phyloP scores from a whole-genome alignment of 1,284 basidiomycete species.

The Sporisorium iseilematis-ciliati region DNA sequence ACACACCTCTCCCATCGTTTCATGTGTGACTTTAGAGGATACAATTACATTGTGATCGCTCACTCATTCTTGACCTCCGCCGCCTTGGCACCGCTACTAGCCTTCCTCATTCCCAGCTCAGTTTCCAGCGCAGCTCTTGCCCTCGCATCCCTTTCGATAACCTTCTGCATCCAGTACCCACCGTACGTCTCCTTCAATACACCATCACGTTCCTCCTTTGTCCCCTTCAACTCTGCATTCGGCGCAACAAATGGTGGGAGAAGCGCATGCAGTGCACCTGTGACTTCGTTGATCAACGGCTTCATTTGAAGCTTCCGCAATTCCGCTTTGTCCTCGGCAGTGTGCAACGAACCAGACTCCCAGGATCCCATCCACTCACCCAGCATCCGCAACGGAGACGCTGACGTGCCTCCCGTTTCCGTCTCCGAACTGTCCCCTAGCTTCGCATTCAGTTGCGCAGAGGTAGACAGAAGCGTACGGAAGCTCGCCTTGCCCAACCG shows the following conservation, averaged over 20 bases:
- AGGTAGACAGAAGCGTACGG: slow-evolving; percentile 52
- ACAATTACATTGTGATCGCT: too few relatives aligned
- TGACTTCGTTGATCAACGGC: slow-evolving; percentile 38
- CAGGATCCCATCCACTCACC: slow-evolving; percentile 55
- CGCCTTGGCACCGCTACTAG: background rate
- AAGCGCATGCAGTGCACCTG: slow-evolving; percentile 42
- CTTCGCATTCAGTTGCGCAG: slow-evolving; percentile 32
- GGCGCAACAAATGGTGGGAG: slow-evolving; percentile 43
- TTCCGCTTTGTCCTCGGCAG: slow-evolving; percentile 5
- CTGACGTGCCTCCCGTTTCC: slow-evolving; percentile 10
- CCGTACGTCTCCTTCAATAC: slow-evolving; percentile 31
- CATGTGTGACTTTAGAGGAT: background rate
- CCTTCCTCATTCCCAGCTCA: slow-evolving; percentile 33
- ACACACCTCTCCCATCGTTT: too few relatives aligned
- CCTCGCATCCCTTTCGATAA: slow-evolving; percentile 30
- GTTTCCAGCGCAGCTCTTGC: slow-evolving; percentile 47
- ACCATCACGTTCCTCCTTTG: slow-evolving; percentile 26
- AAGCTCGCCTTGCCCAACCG: slow-evolving; percentile 61
- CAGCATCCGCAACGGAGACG: slow-evolving; percentile 41
- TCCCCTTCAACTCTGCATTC: slow-evolving; percentile 24
- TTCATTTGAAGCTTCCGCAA: slow-evolving; percentile 29
- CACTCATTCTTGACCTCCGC: slow-evolving; percentile 1
- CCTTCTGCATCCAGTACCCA: slow-evolving; percentile 44
- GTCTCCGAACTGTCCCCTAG: slow-evolving; percentile 29
- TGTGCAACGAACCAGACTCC: slow-evolving; percentile 36